These are phyloP conservation scores for Candida anutae DNA, from an alignment of 1,139 yeast genomes.

Conservation along the genomic window DNA sequence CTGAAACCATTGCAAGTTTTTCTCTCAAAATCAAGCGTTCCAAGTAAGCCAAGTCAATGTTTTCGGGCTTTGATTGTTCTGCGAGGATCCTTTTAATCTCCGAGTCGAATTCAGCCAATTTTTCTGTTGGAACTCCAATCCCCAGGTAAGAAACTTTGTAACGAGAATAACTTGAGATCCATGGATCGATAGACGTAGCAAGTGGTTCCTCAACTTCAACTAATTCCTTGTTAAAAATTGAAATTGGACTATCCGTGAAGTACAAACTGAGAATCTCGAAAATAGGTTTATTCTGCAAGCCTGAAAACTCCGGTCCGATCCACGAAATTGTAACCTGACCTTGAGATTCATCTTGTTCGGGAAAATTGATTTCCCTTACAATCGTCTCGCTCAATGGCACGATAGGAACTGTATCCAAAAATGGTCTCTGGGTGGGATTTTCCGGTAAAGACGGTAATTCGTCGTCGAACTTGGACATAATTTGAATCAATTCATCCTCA, in stretches of 20 bases:
- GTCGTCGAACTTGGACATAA: slow-evolving; percentile 59
- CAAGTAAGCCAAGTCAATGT: slow-evolving; percentile 59
- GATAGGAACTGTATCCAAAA: slow-evolving; percentile 62
- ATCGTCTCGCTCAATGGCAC: slow-evolving; percentile 34
- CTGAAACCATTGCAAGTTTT: slow-evolving; percentile 53
- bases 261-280: slow-evolving; percentile 67
- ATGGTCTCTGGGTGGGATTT: slow-evolving; percentile 55
- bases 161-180: slow-evolving; percentile 62
- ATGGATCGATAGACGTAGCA: slow-evolving; percentile 64
- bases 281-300: slow-evolving; percentile 53
- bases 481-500: slow-evolving; percentile 55
- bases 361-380: slow-evolving; percentile 59
- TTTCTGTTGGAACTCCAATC: slow-evolving; percentile 71
- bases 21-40: slow-evolving; percentile 61
- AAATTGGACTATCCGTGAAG: slow-evolving; percentile 66
- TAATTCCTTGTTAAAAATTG: slow-evolving; percentile 57
- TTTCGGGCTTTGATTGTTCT: slow-evolving; percentile 38
- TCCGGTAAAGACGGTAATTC: slow-evolving; percentile 37
- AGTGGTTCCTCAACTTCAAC: slow-evolving; percentile 80
- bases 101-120: slow-evolving; percentile 44
- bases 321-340: slow-evolving; percentile 73
- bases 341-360: slow-evolving; percentile 81
- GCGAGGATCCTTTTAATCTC: slow-evolving; percentile 44
- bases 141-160: slow-evolving; percentile 53
- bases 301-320: slow-evolving; percentile 69